Conservation (phyloP, 805 yeast species). For the Kuraishia ogatae region DNA sequence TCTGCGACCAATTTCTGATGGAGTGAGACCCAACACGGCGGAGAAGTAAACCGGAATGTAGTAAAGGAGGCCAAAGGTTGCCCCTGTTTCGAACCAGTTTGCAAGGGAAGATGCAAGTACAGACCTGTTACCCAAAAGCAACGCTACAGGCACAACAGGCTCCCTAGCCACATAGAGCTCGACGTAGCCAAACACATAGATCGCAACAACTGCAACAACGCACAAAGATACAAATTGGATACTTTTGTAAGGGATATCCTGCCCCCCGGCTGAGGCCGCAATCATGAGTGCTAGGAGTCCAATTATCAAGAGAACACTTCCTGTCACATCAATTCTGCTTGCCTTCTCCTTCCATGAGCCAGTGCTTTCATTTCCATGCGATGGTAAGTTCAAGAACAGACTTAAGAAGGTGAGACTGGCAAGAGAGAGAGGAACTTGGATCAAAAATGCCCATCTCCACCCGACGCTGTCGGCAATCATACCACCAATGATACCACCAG, state of each 20-base stretch:
- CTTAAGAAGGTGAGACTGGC: constrained; percentile 29
- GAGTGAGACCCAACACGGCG: constrained; percentile 41
- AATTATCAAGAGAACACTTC: constrained; percentile 35
- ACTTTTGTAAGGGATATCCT: constrained; percentile 31
- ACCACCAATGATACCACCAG: constrained; percentile 63
- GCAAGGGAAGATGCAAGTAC: constrained; percentile 57
- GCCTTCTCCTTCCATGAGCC: constrained; percentile 35
- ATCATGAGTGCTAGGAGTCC: constrained; percentile 36
- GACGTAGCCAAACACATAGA: constrained; percentile 31
- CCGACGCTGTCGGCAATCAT: constrained; percentile 45
- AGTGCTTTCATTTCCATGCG: constrained; percentile 21
- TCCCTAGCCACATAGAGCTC: constrained; percentile 36
- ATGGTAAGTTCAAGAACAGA: constrained; percentile 36
- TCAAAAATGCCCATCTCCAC: constrained; percentile 57
- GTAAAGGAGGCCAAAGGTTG: constrained; percentile 35
- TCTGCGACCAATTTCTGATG: constrained; percentile 53
- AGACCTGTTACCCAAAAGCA: constrained; percentile 43
- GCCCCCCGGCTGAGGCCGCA: constrained; percentile 48
- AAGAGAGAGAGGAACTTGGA: constrained; percentile 47
- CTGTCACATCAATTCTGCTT: constrained; percentile 46
- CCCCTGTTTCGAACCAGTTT: constrained; percentile 52
- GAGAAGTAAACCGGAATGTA: constrained; percentile 56
- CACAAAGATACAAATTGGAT: constrained; percentile 24
- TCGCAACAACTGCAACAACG: constrained; percentile 23
- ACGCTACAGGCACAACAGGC: constrained; percentile 55